phyloP scores from a whole-genome alignment of 371 early-diverging fungal species.

The Syncephalis fuscata region DNA sequence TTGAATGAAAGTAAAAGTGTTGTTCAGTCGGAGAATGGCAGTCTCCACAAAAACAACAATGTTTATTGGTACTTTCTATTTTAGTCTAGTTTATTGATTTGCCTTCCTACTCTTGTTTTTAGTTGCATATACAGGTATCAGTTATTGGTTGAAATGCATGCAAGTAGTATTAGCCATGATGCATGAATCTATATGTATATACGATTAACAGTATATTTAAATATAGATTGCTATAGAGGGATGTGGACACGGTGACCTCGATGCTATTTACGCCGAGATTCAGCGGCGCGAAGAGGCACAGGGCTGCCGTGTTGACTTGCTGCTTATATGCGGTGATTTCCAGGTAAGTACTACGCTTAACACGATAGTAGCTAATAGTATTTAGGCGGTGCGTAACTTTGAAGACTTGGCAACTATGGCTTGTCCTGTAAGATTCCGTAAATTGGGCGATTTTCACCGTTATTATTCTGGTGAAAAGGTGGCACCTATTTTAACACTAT shows the following conservation, averaged over 20 bases:
- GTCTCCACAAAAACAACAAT: too few relatives aligned
- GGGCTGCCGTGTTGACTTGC: constrained; percentile 56
- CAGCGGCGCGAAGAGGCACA: constrained; percentile 17
- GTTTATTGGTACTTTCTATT: too few relatives aligned
- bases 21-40: too few relatives aligned
- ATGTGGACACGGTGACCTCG: constrained; percentile 89
- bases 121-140: too few relatives aligned
- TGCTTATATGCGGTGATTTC: constrained; percentile 95
- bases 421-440: constrained; percentile 65
- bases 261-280: constrained; percentile 65
- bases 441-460: constrained; percentile 71
- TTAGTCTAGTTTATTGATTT: too few relatives aligned
- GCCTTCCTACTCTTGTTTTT: too few relatives aligned
- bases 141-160: too few relatives aligned
- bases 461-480: constrained; percentile 73
- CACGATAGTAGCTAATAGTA: not conserved
- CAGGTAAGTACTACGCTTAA: constrained; percentile 30
- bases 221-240: constrained; percentile 76
- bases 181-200: not conserved
- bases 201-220: not conserved
- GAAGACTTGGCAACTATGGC: constrained; percentile 66
- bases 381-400: constrained; percentile 63
- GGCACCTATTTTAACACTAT: constrained; percentile 78
- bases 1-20: too few relatives aligned
- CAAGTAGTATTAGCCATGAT: too few relatives aligned